Percentiles rank a stretch among this genome's conserved stretches.
phyloP scores from a whole-genome alignment of 2,329 filamentous ascomycete genomes.

The Calonectria fujianensis region DNA sequence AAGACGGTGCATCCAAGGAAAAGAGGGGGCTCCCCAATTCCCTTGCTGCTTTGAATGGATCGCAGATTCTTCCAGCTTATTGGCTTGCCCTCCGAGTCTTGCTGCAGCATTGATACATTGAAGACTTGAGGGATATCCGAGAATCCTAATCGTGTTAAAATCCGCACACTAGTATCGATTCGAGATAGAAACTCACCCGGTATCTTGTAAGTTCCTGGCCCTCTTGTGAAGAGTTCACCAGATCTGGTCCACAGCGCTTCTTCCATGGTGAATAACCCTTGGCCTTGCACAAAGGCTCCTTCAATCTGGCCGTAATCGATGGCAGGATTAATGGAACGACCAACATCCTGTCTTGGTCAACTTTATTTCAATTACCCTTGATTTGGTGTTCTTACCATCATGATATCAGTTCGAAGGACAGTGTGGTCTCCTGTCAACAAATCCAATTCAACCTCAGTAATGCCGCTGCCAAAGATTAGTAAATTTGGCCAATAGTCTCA shows the following conservation, averaged over 20 bases:
- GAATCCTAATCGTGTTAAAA: not conserved
- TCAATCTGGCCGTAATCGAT: conserved; percentile 80
- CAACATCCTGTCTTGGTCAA: conserved; percentile 63
- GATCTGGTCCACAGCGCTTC: conserved; percentile 68
- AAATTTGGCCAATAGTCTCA: not conserved
- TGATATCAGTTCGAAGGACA: conserved; percentile 87
- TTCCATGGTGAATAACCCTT: conserved; percentile 78
- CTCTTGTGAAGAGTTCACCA: conserved; percentile 33
- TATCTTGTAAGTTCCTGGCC: conserved; percentile 28
- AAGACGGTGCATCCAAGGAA: conserved; percentile 31
- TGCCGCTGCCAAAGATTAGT: conserved; percentile 67
- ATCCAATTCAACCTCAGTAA: conserved; percentile 93
- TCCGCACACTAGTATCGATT: not conserved
- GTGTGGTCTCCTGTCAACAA: conserved; percentile 93
- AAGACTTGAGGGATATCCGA: conserved; percentile 31
- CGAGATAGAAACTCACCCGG: not conserved
- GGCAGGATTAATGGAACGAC: conserved; percentile 77
- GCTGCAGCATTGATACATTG: conserved; percentile 7
- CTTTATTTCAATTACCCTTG: not conserved
- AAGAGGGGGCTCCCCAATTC: conserved; percentile 24
- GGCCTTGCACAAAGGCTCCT: conserved; percentile 78
- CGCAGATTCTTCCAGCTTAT: conserved; percentile 38
- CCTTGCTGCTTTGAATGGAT: conserved; percentile 22
- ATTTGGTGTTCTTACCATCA: conserved; percentile 71
- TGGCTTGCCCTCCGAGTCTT: conserved; percentile 21